A percentile compares a stretch with the other conserved stretches of the same genome.
Evolutionary conservation across 495 filamentous ascomycete species (phyloP).

Genomic region (Opeltia flavorubescens): DNA sequence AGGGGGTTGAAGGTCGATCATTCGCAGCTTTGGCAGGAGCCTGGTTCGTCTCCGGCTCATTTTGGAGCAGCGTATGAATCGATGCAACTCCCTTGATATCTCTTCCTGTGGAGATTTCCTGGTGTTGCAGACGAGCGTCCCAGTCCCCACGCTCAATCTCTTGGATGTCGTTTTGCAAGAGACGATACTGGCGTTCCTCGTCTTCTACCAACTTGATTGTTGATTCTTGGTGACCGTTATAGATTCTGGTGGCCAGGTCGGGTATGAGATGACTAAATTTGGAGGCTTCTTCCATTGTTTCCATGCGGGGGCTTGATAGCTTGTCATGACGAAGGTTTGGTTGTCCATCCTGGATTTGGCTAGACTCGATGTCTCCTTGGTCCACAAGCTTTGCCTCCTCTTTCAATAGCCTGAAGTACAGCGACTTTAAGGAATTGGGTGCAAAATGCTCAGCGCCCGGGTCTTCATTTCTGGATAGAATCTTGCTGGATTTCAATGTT

Average conservation of each 20-base stretch:
- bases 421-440: constrained; percentile 62
- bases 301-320: constrained; percentile 47
- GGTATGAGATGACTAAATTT: constrained; percentile 53
- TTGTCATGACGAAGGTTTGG: constrained; percentile 56
- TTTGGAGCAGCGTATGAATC: constrained; percentile 10
- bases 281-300: constrained; percentile 47
- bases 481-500: constrained; percentile 51
- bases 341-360: constrained; percentile 20
- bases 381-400: constrained; percentile 45
- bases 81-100: constrained; percentile 10
- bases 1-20: not conserved
- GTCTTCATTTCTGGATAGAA: constrained; percentile 49
- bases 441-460: constrained; percentile 62
- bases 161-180: constrained; percentile 50
- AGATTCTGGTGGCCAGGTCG: constrained; percentile 53
- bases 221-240: constrained; percentile 55
- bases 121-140: constrained; percentile 25
- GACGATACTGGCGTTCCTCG: constrained; percentile 54
- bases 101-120: constrained; percentile 10
- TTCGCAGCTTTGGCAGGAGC: not conserved
- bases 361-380: constrained; percentile 17
- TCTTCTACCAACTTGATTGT: constrained; percentile 55
- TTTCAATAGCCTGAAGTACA: constrained; percentile 60
- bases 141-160: constrained; percentile 48
- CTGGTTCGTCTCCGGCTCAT: constrained; percentile 13